phyloP scores from a whole-genome alignment of 208 protist species.

The Crithidia brevicula region DNA sequence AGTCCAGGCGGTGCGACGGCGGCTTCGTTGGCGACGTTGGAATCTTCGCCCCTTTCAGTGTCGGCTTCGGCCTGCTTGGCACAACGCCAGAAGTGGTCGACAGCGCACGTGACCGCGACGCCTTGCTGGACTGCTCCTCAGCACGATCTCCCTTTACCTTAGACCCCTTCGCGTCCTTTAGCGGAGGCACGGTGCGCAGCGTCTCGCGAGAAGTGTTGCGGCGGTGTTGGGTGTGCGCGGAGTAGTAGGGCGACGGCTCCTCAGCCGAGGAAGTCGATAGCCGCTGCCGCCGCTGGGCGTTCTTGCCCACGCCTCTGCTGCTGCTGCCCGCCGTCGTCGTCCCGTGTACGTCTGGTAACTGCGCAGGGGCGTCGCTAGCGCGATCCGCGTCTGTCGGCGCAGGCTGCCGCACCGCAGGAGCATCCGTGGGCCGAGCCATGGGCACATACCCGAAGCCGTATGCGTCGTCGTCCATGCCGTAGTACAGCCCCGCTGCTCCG shows the following conservation, averaged over 20 bases:
- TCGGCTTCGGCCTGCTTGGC: neutral
- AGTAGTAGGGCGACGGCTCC: neutral
- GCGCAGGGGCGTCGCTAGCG: neutral
- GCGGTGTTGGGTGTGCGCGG: neutral
- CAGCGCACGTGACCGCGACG: neutral
- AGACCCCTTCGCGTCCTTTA: neutral
- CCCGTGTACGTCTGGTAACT: neutral
- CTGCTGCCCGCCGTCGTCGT: neutral
- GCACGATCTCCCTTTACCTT: neutral
- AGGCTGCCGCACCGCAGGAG: neutral
- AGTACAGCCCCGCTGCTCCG: neutral
- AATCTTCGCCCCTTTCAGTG: neutral
- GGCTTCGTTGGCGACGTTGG: neutral
- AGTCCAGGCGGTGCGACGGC: neutral
- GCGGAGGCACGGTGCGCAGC: neutral
- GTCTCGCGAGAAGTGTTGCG: neutral
- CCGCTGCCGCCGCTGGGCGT: conserved; percentile 1
- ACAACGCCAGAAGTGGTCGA: neutral
- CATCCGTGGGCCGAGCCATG: neutral
- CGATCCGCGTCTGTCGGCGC: neutral
- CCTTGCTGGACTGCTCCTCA: neutral
- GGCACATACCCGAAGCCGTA: conserved; percentile 9
- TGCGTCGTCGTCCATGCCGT: conserved; percentile 6
- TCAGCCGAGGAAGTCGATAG: conserved; percentile 1
- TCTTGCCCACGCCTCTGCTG: neutral